These are phyloP conservation scores for Penicillium herquei DNA, from an alignment of 495 filamentous ascomycete species.

Conservation along the genomic window DNA sequence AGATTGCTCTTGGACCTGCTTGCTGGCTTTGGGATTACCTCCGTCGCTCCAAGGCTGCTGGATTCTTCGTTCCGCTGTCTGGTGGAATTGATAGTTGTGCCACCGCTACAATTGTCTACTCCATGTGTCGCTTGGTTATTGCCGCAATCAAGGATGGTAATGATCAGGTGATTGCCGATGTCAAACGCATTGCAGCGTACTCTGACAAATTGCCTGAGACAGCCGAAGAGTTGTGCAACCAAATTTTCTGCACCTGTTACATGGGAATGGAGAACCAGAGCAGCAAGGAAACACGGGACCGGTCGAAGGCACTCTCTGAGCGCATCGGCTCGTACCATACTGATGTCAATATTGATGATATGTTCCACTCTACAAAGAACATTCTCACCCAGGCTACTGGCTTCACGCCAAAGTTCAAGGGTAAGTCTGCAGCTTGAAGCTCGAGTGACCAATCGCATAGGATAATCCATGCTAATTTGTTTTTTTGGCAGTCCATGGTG, in stretches of 20 bases:
- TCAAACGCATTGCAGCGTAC: conserved; percentile 14
- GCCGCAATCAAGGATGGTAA: conserved; percentile 49
- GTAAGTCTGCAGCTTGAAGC: background rate
- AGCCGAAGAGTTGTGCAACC: conserved; percentile 13
- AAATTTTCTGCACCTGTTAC: conserved; percentile 10
- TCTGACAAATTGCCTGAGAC: conserved; percentile 6
- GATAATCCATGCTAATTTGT: background rate
- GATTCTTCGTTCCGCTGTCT: conserved; percentile 53
- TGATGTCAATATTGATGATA: conserved; percentile 12
- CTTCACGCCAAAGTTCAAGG: conserved; percentile 12
- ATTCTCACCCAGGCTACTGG: conserved; percentile 11
- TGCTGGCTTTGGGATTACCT: conserved; percentile 86
- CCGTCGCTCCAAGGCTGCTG: conserved; percentile 56
- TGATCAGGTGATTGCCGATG: conserved; percentile 12
- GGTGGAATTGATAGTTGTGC: conserved; percentile 68
- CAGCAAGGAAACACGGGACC: conserved; percentile 12
- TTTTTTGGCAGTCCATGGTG: conserved; percentile 5
- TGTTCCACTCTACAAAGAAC: conserved; percentile 10
- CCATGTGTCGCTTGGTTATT: conserved; percentile 72
- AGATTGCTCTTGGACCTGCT: conserved; percentile 65
- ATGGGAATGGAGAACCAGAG: conserved; percentile 14
- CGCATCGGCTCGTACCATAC: conserved; percentile 12
- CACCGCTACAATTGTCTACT: conserved; percentile 65
- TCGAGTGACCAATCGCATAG: too few species aligned
- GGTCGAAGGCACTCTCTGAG: conserved; percentile 1